Evolutionary conservation across 1,284 basidiomycete species (phyloP).

Genomic region (Ustilago lituana): DNA sequence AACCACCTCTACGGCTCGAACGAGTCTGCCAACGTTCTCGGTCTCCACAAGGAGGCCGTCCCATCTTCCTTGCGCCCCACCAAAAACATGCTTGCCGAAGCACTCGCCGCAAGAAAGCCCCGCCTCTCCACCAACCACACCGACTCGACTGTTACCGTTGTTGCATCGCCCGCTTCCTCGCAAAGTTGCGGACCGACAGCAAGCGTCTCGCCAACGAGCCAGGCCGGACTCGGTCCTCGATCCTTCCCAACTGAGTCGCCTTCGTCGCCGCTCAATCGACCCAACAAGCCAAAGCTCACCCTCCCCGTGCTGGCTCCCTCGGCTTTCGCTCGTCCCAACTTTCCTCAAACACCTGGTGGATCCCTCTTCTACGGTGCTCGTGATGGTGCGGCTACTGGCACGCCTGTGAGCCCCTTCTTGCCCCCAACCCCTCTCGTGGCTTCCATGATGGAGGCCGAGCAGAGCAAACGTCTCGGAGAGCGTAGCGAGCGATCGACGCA

Average conservation of each 20-base stretch:
- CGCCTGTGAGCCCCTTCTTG: conserved; percentile 58
- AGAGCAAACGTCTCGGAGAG: conserved; percentile 17
- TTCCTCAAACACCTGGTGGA: conserved; percentile 58
- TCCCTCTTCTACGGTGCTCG: conserved; percentile 53
- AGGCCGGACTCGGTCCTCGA: neutral
- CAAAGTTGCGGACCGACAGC: conserved; percentile 1
- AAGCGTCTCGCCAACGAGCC: conserved; percentile 29
- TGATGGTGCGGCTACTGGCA: conserved; percentile 58
- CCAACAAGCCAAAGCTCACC: conserved; percentile 37
- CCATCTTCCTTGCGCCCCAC: conserved; percentile 14
- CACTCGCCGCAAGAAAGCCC: conserved; percentile 30
- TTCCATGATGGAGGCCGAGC: conserved; percentile 49
- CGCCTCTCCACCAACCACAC: conserved; percentile 13
- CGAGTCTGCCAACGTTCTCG: conserved; percentile 33
- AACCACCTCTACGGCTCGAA: conserved; percentile 35
- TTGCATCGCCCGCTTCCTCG: conserved; percentile 2
- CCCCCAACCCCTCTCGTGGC: conserved; percentile 58
- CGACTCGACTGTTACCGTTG: neutral
- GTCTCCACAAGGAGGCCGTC: conserved; percentile 24
- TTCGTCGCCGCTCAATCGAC: conserved; percentile 32
- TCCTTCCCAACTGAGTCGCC: conserved; percentile 7
- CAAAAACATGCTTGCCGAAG: conserved; percentile 38
- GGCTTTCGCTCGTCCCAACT: conserved; percentile 42
- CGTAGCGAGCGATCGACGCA: conserved; percentile 5
- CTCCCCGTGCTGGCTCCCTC: conserved; percentile 31